Percentiles rank a stretch among this genome's conserved stretches.
These are phyloP conservation scores for Apiospora arundinis DNA, from an alignment of 2,329 filamentous ascomycete species.

Conservation along the genomic window DNA sequence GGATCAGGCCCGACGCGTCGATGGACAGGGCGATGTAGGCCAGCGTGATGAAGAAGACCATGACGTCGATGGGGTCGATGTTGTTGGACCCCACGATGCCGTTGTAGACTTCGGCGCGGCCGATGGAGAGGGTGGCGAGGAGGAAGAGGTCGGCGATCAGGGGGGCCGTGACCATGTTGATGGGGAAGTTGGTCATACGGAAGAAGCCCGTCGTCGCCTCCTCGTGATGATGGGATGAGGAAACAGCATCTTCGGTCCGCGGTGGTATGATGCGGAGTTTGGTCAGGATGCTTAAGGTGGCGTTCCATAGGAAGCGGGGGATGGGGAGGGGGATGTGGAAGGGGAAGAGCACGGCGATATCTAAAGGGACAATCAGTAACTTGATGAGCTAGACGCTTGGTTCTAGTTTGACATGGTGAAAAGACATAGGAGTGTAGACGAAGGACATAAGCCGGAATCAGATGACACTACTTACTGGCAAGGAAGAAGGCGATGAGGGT, in stretches of 20 bases:
- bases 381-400: not conserved
- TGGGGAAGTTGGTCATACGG: slow-evolving; percentile 53
- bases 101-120: slow-evolving; percentile 67
- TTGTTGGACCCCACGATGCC: slow-evolving; percentile 70
- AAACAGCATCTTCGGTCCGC: slow-evolving; percentile 38
- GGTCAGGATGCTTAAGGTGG: slow-evolving; percentile 49
- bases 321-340: slow-evolving; percentile 69
- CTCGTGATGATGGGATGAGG: not conserved
- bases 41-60: slow-evolving; percentile 77
- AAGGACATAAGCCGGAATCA: too few relatives aligned
- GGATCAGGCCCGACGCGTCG: slow-evolving; percentile 75
- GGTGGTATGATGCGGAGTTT: slow-evolving; percentile 58
- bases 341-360: slow-evolving; percentile 72
- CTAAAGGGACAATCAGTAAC: slow-evolving; percentile 44
- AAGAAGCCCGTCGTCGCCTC: not conserved
- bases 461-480: slow-evolving; percentile 63
- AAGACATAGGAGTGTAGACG: too few relatives aligned
- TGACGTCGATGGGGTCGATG: slow-evolving; percentile 75
- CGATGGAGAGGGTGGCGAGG: slow-evolving; percentile 72
- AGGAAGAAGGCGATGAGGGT: slow-evolving; percentile 73
- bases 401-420: too few relatives aligned
- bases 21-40: slow-evolving; percentile 82
- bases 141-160: slow-evolving; percentile 75
- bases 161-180: slow-evolving; percentile 76
- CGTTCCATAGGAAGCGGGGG: slow-evolving; percentile 53